Evolutionary conservation across 140 eudicot genomes (phyloP).

Genomic region (Flaveria floridana): DNA sequence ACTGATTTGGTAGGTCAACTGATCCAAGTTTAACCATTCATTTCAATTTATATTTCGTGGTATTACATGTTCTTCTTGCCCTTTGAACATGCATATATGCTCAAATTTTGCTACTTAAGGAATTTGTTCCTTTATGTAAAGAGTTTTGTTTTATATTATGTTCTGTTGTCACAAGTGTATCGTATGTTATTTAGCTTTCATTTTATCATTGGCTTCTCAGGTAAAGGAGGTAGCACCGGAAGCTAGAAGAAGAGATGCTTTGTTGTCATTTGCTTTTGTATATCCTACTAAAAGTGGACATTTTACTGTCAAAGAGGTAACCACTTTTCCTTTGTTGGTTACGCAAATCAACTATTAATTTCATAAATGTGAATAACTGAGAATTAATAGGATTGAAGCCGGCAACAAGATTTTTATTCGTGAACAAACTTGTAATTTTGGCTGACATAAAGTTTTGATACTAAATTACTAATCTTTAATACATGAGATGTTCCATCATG

Average conservation of each 20-base stretch:
- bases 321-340: not conserved
- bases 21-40: conserved; percentile 5
- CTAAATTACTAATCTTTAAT: not conserved
- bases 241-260: conserved; percentile 89
- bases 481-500: not conserved
- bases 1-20: conserved; percentile 73
- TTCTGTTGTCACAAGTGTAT: not conserved
- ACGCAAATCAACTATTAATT: not conserved
- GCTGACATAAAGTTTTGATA: not conserved
- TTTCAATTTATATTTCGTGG: not conserved
- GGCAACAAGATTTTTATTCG: not conserved
- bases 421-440: not conserved
- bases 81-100: not conserved
- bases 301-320: conserved; percentile 74
- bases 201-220: conserved; percentile 37
- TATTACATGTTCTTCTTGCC: not conserved
- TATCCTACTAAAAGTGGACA: conserved; percentile 85
- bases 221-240: conserved; percentile 98
- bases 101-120: not conserved
- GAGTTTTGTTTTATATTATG: not conserved
- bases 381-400: not conserved
- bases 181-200: not conserved
- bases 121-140: not conserved
- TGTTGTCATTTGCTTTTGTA: conserved; percentile 84
- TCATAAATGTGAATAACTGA: not conserved